Evolutionary conservation across 2,329 filamentous ascomycete species (phyloP).

Genomic region (Fusarium agapanthi): DNA sequence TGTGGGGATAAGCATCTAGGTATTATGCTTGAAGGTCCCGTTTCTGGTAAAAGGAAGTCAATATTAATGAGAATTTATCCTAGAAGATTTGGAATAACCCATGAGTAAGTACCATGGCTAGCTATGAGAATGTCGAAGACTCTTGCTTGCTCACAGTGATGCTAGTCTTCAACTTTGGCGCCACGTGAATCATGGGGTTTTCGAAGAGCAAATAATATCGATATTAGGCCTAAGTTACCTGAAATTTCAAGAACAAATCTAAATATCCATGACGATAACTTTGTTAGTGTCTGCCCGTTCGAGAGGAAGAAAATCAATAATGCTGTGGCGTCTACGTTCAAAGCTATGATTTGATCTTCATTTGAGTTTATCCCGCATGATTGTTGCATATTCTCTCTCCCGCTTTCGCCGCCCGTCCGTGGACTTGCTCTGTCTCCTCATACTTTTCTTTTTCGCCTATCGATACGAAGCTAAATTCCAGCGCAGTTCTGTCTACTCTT

Average conservation of each 20-base stretch:
- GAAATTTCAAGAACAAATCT: neutral
- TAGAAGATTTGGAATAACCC: too few species aligned
- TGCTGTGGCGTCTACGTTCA: neutral
- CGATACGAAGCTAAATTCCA: neutral
- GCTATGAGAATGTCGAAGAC: too few species aligned
- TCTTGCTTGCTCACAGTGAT: too few species aligned
- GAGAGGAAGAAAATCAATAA: neutral
- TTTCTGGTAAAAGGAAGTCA: neutral
- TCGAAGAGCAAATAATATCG: neutral
- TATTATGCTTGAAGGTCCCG: neutral
- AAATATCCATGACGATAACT: neutral
- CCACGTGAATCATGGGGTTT: too few species aligned
- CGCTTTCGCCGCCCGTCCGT: neutral
- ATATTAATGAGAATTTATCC: too few species aligned
- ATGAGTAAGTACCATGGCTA: too few species aligned
- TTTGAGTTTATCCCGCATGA: neutral
- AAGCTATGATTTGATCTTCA: neutral
- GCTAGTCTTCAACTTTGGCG: too few species aligned
- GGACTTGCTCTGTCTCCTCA: neutral
- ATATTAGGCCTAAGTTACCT: neutral
- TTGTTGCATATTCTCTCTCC: neutral
- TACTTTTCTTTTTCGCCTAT: neutral
- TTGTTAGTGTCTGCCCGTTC: neutral
- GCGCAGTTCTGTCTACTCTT: constrained; percentile 43
- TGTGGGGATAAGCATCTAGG: neutral